phyloP scores from a whole-genome alignment of 768 basidiomycete species.

The Sarcodon sp. region DNA sequence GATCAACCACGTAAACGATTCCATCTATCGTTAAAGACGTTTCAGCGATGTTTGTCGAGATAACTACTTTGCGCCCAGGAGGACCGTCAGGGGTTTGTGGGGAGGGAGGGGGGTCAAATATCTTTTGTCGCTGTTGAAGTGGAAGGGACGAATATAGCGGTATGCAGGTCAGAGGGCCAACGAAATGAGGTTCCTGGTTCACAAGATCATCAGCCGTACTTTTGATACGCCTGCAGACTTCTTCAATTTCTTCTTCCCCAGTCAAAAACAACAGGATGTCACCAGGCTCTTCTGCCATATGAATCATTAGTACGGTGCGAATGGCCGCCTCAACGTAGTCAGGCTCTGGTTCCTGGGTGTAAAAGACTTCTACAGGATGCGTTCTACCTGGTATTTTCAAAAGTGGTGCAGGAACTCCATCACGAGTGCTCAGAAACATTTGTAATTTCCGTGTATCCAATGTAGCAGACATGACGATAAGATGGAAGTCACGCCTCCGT shows the following conservation, averaged over 20 bases:
- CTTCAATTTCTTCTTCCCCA: slow-evolving; percentile 97
- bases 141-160: slow-evolving; percentile 94
- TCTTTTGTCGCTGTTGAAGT: slow-evolving; percentile 89
- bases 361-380: slow-evolving; percentile 93
- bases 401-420: slow-evolving; percentile 11
- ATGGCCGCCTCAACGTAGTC: slow-evolving; percentile 98
- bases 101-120: slow-evolving; percentile 82
- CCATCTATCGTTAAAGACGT: slow-evolving; percentile 97
- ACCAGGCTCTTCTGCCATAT: slow-evolving; percentile 87
- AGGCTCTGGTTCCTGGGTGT: slow-evolving; percentile 83
- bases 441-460: slow-evolving; percentile 96
- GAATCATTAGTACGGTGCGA: slow-evolving; percentile 93
- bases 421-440: slow-evolving; percentile 61
- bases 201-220: slow-evolving; percentile 77
- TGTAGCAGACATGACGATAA: slow-evolving; percentile 98
- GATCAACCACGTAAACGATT: slow-evolving; percentile 98
- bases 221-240: slow-evolving; percentile 88
- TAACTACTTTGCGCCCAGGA: slow-evolving; percentile 84
- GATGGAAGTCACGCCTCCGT: slow-evolving; percentile 79
- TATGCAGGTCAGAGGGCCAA: slow-evolving; percentile 83
- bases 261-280: slow-evolving; percentile 94
- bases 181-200: slow-evolving; percentile 54
- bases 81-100: slow-evolving; percentile 52
- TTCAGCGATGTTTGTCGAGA: slow-evolving; percentile 97
- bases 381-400: slow-evolving; percentile 23